phyloP scores from a whole-genome alignment of 1,284 basidiomycete species.

The Malassezia slooffiae region DNA sequence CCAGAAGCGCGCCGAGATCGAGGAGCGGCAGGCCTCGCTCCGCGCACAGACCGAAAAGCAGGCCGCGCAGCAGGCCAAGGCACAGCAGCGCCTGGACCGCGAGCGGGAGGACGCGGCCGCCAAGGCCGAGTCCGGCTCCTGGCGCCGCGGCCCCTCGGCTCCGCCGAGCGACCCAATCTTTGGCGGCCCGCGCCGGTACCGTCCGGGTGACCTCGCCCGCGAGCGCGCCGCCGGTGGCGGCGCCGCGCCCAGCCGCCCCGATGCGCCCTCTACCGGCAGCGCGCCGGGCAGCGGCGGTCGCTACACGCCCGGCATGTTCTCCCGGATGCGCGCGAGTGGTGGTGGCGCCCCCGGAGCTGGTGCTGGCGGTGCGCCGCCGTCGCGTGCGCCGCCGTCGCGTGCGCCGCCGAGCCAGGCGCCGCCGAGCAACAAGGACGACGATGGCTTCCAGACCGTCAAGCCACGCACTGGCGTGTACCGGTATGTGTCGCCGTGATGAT shows the following conservation, averaged over 20 bases:
- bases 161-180: slow-evolving; percentile 13
- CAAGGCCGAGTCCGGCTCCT: slow-evolving; percentile 4
- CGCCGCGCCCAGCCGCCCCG: no score
- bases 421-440: not conserved
- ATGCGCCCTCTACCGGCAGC: no score
- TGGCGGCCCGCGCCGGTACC: slow-evolving; percentile 16
- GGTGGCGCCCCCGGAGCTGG: not conserved
- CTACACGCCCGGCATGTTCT: slow-evolving; percentile 14
- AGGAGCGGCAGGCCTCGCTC: slow-evolving; percentile 38
- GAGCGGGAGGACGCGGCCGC: slow-evolving; percentile 1
- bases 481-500: no score
- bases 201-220: slow-evolving; percentile 12
- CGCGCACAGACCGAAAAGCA: slow-evolving; percentile 32
- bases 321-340: slow-evolving; percentile 10
- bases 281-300: slow-evolving; percentile 3
- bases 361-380: not conserved
- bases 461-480: slow-evolving; percentile 10
- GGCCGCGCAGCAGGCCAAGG: slow-evolving; percentile 32
- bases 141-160: slow-evolving; percentile 11
- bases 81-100: slow-evolving; percentile 17
- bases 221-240: no score
- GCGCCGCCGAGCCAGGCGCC: no score
- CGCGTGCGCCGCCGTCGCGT: not conserved
- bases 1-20: slow-evolving; percentile 40
- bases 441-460: slow-evolving; percentile 13